Conservation (phyloP, 177 flowering plant genomes). For the Tripterygium wilfordii region DNA sequence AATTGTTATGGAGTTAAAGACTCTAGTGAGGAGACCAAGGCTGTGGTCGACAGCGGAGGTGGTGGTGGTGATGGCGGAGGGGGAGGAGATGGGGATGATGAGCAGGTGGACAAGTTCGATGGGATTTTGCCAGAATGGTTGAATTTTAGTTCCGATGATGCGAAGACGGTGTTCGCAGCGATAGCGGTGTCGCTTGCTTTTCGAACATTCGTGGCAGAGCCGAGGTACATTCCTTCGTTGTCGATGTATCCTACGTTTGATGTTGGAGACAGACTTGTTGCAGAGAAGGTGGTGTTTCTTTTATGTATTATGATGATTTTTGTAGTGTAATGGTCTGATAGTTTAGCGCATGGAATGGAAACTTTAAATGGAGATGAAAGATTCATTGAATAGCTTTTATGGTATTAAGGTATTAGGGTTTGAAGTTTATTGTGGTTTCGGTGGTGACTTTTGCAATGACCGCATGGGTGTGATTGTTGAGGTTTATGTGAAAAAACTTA, state of each 20-base stretch:
- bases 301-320: too few species aligned
- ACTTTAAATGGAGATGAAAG: too few species aligned
- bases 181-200: slow-evolving; percentile 79
- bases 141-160: slow-evolving; percentile 70
- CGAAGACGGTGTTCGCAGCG: slow-evolving; percentile 77
- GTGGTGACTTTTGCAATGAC: too few species aligned
- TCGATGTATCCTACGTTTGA: slow-evolving; percentile 99
- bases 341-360: too few species aligned
- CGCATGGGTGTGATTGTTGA: too few species aligned
- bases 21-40: slow-evolving; percentile 46
- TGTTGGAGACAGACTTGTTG: slow-evolving; percentile 90
- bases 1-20: slow-evolving; percentile 40
- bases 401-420: too few species aligned
- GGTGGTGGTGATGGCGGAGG: slow-evolving; percentile 46
- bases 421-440: too few species aligned
- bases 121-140: slow-evolving; percentile 74
- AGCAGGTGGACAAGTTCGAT: slow-evolving; percentile 28
- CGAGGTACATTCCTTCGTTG: slow-evolving; percentile 91
- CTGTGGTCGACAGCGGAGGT: slow-evolving; percentile 20
- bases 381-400: too few species aligned
- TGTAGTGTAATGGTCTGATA: too few species aligned
- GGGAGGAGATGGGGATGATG: slow-evolving; percentile 46
- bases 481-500: too few species aligned
- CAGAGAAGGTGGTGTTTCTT: slow-evolving; percentile 99
- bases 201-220: slow-evolving; percentile 85